A percentile compares a stretch with the other conserved stretches of the same genome.
Evolutionary conservation across 257 asterid genomes (phyloP).

Genomic region (Nemophila menziesii): DNA sequence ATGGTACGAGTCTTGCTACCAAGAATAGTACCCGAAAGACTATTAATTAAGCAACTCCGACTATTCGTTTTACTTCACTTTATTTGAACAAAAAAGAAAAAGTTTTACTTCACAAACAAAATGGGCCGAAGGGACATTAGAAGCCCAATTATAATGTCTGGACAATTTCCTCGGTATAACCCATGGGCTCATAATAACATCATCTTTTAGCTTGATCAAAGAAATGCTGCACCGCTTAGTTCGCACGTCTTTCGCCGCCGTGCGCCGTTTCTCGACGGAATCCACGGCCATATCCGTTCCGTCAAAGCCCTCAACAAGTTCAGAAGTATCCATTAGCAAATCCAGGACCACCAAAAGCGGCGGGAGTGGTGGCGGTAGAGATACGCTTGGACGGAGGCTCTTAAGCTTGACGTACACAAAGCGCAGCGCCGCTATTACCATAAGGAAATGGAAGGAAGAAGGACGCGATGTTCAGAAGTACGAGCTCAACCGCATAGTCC

Average conservation of each 20-base stretch:
- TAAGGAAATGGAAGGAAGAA: constrained; percentile 80
- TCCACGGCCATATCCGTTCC: constrained; percentile 22
- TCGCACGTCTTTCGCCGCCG: constrained; percentile 51
- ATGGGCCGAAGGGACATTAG: too few species aligned
- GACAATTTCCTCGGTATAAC: too few species aligned
- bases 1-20: too few species aligned
- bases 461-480: constrained; percentile 61
- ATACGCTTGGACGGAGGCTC: constrained; percentile 65
- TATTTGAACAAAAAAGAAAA: too few species aligned
- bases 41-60: too few species aligned
- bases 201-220: neutral
- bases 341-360: constrained; percentile 7
- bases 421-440: constrained; percentile 66
- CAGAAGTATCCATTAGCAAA: constrained; percentile 9
- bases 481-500: constrained; percentile 76
- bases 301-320: constrained; percentile 10
- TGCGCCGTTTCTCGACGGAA: constrained; percentile 43
- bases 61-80: too few species aligned
- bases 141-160: too few species aligned
- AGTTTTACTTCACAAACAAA: too few species aligned
- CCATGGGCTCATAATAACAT: too few species aligned
- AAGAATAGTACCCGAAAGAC: too few species aligned
- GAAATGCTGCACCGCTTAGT: constrained; percentile 33
- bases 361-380: constrained; percentile 27
- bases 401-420: constrained; percentile 52